Base-by-base conservation (phyloP, 371 early-diverging fungal genomes). In the Mucor ambiguus region DNA sequence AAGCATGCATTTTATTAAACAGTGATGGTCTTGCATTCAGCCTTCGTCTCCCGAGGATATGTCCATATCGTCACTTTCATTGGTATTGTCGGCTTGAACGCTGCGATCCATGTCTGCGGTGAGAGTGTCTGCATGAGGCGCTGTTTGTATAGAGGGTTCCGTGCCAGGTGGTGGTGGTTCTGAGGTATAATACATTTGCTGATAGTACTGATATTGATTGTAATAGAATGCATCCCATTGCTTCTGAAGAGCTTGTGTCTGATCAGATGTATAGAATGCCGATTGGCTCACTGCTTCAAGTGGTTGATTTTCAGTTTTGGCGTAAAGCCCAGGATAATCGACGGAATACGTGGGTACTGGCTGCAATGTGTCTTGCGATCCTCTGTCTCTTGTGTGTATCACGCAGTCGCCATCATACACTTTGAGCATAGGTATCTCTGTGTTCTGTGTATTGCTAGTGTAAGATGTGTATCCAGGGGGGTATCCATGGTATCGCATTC, bases 401-500 rank as follows among this genome's bases (percentile, higher is more conserved):
- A 52, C 26, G 14, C 14, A 52, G 14, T 52, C 11, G 10, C 52
- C 52, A 52, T 52, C 52, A 28, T 24, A 52, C 10, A 52, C 52
- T 28, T 52, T 52, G 26, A 52, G 28, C 24, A 26, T 14, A 2
- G 52, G 52, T 14, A 16, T 28, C 20, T 38, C 37, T 41, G 59
- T 38, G 18, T 9, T 7, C 4, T 0, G 0, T 12, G 28, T 12
- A 28, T 41, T 16, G 4, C 20, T 12, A 46, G 49, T 24, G 28
- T 28, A 14, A 10, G 52, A 0, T 4, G 64, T 20, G 60, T 73
- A 73, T 9, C 70, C 73, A 7, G 70, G 70, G 4, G 74, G 74
- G 48, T 70, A 74, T 20, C 74, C 74, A 64, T 62, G 41, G 2
- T 29, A 46, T 29, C 71, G n/a, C 68, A 74, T 74, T 10, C 59